A percentile compares a stretch with the other conserved stretches of the same genome.
phyloP scores from a whole-genome alignment of 2,329 filamentous ascomycete species.

The Raffaelea deltoideospora region DNA sequence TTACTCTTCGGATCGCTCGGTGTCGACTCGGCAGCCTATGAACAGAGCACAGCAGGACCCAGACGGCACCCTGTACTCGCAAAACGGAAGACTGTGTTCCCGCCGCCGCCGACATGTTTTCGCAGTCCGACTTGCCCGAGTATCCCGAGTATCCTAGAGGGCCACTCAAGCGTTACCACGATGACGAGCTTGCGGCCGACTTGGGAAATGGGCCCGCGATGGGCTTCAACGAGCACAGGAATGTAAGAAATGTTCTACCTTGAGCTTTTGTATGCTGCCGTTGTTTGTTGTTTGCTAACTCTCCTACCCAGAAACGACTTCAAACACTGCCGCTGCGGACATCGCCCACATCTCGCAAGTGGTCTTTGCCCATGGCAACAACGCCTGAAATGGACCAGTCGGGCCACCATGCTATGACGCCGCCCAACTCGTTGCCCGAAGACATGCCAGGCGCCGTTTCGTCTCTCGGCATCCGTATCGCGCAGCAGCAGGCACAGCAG shows the following conservation, averaged over 20 bases:
- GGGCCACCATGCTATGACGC: constrained; percentile 20
- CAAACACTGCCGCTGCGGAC: constrained; percentile 36
- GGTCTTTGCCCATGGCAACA: constrained; percentile 13
- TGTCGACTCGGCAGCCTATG: too few species aligned
- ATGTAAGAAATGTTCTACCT: constrained; percentile 22
- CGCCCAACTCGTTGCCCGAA: constrained; percentile 24
- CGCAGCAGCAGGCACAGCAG: too few species aligned
- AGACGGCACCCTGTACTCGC: too few species aligned
- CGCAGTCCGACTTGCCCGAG: too few species aligned
- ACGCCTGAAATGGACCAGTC: constrained; percentile 10
- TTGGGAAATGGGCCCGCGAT: constrained; percentile 17
- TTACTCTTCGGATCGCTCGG: too few species aligned
- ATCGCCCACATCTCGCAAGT: constrained; percentile 24
- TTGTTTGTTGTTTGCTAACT: constrained; percentile 7
- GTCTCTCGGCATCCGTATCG: too few species aligned
- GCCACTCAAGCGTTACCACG: constrained; percentile 28
- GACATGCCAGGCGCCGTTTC: constrained; percentile 9
- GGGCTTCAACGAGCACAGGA: constrained; percentile 35
- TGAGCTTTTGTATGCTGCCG: neutral
- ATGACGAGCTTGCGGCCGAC: constrained; percentile 24
- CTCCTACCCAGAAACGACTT: constrained; percentile 32
- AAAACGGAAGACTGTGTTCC: too few species aligned
- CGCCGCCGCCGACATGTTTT: too few species aligned
- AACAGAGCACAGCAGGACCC: too few species aligned
- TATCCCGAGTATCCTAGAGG: constrained; percentile 18